These are phyloP conservation scores for Boletus reticulatus DNA, from an alignment of 768 basidiomycete genomes.

Conservation along the genomic window DNA sequence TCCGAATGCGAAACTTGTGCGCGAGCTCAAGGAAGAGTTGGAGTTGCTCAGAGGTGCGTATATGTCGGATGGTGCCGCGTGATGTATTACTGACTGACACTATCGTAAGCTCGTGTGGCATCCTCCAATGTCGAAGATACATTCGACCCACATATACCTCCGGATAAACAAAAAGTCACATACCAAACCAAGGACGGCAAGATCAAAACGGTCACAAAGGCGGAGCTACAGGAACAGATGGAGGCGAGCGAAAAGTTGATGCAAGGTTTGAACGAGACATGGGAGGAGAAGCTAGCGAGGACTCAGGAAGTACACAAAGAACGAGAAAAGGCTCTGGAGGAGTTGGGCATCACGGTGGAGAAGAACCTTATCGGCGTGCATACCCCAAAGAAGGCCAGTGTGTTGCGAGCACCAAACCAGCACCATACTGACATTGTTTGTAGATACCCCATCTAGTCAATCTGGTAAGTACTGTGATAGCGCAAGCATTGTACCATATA, in stretches of 20 bases:
- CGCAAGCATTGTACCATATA: background rate
- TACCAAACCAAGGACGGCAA: conserved; percentile 92
- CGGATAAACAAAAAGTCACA: conserved; percentile 93
- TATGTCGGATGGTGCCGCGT: background rate
- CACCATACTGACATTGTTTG: conserved; percentile 8
- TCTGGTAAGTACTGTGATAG: conserved; percentile 56
- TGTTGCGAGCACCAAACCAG: conserved; percentile 1
- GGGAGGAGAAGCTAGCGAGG: conserved; percentile 91
- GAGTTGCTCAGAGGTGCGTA: conserved; percentile 79
- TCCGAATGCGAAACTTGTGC: conserved; percentile 97
- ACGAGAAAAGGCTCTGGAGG: conserved; percentile 95
- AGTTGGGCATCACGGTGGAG: conserved; percentile 96
- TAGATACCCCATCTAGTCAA: conserved; percentile 95
- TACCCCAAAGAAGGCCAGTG: conserved; percentile 85
- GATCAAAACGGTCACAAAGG: conserved; percentile 94
- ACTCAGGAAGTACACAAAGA: conserved; percentile 96
- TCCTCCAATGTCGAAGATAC: conserved; percentile 65
- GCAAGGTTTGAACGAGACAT: conserved; percentile 91
- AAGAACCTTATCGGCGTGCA: conserved; percentile 96
- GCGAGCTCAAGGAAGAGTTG: conserved; percentile 98
- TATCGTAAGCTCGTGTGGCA: conserved; percentile 66
- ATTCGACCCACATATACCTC: conserved; percentile 86
- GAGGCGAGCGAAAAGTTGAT: conserved; percentile 94
- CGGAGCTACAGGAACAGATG: conserved; percentile 96
- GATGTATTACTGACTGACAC: conserved; percentile 6